These are phyloP conservation scores for Nepenthes alata DNA, from an alignment of 179 eudicot species.

Conservation along the genomic window DNA sequence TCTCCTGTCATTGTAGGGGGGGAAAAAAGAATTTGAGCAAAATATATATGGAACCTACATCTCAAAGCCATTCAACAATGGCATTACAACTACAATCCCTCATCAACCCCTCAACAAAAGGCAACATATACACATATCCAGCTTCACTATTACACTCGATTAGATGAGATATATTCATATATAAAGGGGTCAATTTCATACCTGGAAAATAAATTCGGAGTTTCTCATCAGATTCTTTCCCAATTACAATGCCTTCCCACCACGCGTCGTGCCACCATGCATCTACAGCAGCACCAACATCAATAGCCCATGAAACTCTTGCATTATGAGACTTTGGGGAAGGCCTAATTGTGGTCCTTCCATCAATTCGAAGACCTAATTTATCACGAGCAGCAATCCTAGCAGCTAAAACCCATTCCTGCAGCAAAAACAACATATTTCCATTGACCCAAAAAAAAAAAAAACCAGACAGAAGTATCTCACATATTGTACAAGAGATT, in stretches of 20 bases:
- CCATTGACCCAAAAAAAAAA: neutral
- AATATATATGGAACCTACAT: too few species aligned
- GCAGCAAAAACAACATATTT: neutral
- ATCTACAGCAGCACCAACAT: slow-evolving; percentile 58
- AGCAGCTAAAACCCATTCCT: slow-evolving; percentile 67
- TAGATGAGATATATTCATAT: neutral
- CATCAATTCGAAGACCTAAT: slow-evolving; percentile 40
- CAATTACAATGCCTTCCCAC: slow-evolving; percentile 90
- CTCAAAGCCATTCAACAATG: too few species aligned
- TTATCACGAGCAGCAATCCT: slow-evolving; percentile 43
- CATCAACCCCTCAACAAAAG: neutral
- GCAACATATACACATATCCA: neutral
- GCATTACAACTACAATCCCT: too few species aligned
- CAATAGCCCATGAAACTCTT: slow-evolving; percentile 16
- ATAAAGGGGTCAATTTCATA: neutral
- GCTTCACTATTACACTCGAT: neutral
- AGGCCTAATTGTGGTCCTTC: slow-evolving; percentile 61
- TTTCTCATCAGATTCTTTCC: slow-evolving; percentile 32
- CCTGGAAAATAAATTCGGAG: slow-evolving; percentile 55
- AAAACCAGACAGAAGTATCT: neutral
- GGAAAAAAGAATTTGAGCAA: neutral
- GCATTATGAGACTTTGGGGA: slow-evolving; percentile 7
- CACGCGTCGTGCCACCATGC: slow-evolving; percentile 88
- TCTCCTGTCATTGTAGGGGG: slow-evolving; percentile 35
- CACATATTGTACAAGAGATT: neutral